phyloP scores from a whole-genome alignment of 1,139 yeast genomes.

The Zygosaccharomyces sapae region DNA sequence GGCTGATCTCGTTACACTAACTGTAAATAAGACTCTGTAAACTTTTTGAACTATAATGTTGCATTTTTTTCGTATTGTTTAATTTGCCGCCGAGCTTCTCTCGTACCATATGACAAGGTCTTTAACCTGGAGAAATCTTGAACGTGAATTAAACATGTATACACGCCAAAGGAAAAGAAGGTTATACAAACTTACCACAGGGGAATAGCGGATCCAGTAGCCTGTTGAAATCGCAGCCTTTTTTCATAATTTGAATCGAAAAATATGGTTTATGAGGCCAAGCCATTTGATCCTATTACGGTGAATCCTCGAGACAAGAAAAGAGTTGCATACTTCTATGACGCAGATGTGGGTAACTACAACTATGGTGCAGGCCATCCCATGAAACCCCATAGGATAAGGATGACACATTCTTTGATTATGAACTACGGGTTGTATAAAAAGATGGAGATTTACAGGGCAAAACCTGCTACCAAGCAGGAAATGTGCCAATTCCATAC shows the following conservation, averaged over 20 bases:
- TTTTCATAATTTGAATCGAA: background rate
- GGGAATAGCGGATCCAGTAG: background rate
- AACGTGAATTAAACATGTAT: background rate
- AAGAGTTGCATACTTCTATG: constrained; percentile 63
- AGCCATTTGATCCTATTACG: constrained; percentile 57
- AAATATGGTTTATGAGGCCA: constrained; percentile 40
- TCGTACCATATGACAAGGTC: background rate
- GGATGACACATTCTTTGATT: constrained; percentile 96
- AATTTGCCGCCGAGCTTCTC: background rate
- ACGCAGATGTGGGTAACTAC: constrained; percentile 91
- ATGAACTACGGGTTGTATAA: constrained; percentile 97
- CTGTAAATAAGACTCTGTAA: background rate
- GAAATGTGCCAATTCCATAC: constrained; percentile 99
- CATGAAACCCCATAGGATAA: constrained; percentile 96
- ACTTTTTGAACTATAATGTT: background rate
- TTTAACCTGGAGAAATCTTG: background rate
- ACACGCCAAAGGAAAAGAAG: background rate
- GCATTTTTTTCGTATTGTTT: background rate
- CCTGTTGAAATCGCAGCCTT: background rate
- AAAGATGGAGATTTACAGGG: constrained; percentile 94
- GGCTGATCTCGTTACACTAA: background rate
- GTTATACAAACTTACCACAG: background rate
- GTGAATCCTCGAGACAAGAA: constrained; percentile 56
- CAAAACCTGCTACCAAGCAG: constrained; percentile 96
- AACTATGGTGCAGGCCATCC: constrained; percentile 99